Conservation (phyloP, 139 green algal genomes). For the Yamagishiella unicocca region DNA sequence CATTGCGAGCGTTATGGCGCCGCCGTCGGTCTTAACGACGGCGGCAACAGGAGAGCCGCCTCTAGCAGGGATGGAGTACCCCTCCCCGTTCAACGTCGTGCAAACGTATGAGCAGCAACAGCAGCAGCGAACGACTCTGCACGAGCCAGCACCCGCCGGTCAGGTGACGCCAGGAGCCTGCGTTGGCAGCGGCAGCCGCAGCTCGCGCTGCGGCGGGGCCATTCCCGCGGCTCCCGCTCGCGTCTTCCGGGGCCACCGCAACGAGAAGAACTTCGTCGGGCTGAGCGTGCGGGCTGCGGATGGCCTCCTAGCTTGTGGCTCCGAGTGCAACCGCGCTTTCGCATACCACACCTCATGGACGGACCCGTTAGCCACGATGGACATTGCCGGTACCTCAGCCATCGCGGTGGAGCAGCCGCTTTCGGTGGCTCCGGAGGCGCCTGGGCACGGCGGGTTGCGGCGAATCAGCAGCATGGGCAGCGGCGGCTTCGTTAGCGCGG, state of each 20-base stretch:
- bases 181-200: too few species aligned
- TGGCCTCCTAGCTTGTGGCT: constrained; percentile 89
- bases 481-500: constrained; percentile 43
- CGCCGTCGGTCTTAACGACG: not conserved
- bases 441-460: not conserved
- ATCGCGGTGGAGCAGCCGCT: not conserved
- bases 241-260: constrained; percentile 84
- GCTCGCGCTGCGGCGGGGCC: too few species aligned
- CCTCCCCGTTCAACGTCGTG: not conserved
- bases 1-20: not conserved
- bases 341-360: constrained; percentile 62
- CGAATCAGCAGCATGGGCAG: not conserved
- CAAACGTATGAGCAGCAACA: too few species aligned
- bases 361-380: constrained; percentile 40
- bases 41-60: not conserved
- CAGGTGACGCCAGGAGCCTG: too few species aligned
- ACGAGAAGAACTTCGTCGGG: constrained; percentile 97
- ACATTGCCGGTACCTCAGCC: not conserved
- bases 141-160: too few species aligned
- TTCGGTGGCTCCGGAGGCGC: not conserved
- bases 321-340: constrained; percentile 70
- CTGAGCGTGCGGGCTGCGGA: constrained; percentile 75
- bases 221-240: constrained; percentile 43
- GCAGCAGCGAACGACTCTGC: too few species aligned
- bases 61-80: not conserved